Conservation (phyloP, 1,139 yeast genomes). For the Kurtzmaniella natalensis region DNA sequence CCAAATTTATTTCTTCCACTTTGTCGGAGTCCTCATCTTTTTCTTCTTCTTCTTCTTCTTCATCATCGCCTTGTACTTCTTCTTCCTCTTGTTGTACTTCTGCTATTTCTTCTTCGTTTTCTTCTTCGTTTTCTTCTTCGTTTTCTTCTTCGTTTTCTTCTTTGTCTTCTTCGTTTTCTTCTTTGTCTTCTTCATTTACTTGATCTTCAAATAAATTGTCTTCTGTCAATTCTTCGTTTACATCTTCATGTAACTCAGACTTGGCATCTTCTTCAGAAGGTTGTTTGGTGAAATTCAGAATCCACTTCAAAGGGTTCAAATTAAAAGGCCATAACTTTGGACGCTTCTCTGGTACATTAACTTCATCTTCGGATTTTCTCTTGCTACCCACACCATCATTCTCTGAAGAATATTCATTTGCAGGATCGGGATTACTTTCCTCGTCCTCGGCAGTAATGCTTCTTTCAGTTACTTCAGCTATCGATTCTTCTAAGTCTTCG, state of each 20-base stretch:
- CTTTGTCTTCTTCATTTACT: background rate
- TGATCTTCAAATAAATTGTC: no score
- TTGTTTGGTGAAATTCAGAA: no score
- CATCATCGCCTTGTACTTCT: background rate
- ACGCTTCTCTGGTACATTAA: background rate
- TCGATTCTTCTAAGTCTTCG: background rate
- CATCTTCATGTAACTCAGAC: no score
- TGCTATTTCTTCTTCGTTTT: background rate
- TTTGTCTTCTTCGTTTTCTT: background rate
- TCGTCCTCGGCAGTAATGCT: background rate
- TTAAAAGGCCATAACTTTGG: background rate
- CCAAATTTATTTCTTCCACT: background rate
- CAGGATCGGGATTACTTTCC: no score
- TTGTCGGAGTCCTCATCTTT: background rate
- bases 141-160: background rate
- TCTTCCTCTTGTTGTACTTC: slow-evolving; percentile 1
- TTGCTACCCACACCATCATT: background rate
- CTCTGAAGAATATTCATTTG: background rate
- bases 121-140: background rate
- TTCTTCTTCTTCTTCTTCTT: background rate
- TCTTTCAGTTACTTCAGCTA: background rate
- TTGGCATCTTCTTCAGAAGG: no score
- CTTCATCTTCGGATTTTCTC: background rate
- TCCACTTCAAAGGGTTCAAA: background rate
- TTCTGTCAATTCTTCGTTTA: no score